phyloP scores from a whole-genome alignment of 2,329 filamentous ascomycete species.

The Ceratocystis huliohia region DNA sequence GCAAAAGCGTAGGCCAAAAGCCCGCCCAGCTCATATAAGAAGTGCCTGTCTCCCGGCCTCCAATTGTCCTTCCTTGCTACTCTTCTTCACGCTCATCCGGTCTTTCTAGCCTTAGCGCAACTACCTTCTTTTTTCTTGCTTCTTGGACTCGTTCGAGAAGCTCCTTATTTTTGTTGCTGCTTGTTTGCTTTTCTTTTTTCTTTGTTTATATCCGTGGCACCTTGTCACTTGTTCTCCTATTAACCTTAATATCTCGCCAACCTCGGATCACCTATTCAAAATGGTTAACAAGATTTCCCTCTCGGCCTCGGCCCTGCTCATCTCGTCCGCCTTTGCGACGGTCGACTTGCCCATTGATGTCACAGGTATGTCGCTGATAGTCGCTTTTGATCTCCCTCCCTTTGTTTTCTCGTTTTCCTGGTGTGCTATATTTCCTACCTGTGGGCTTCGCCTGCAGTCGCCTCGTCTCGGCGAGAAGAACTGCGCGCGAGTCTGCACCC shows the following conservation, averaged over 20 bases:
- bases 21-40: background rate
- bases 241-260: background rate
- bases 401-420: background rate
- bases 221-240: background rate
- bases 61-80: too few relatives aligned
- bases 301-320: constrained; percentile 7
- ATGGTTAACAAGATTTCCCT: constrained; percentile 15
- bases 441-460: background rate
- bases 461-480: background rate
- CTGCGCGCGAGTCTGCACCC: background rate
- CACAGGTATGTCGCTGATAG: background rate
- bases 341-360: background rate
- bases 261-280: background rate
- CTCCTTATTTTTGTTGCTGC: background rate
- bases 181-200: background rate
- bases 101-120: constrained; percentile 4
- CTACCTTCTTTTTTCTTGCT: background rate
- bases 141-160: background rate
- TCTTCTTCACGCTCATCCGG: constrained; percentile 4
- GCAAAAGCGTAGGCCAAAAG: background rate
- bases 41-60: background rate
- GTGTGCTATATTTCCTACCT: background rate
- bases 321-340: background rate
- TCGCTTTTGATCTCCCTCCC: background rate
- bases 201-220: background rate